phyloP scores from a whole-genome alignment of 192 early-diverging fungal species.

The Piromyces sp. region DNA sequence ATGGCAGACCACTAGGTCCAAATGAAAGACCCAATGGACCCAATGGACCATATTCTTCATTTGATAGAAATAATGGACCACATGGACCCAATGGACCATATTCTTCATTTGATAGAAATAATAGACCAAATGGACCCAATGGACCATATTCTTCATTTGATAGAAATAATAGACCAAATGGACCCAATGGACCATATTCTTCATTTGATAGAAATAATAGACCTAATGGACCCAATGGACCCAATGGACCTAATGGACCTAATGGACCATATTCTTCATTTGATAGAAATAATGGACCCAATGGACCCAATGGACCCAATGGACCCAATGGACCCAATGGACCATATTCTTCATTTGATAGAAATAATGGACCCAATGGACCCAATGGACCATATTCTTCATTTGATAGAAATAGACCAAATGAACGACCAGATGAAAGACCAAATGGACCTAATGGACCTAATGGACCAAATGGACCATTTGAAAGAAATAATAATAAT shows the following conservation, averaged over 20 bases:
- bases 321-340: no score
- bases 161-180: no score
- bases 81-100: background rate
- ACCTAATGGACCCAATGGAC: background rate
- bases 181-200: background rate
- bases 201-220: background rate
- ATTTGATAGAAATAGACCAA: background rate
- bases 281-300: background rate
- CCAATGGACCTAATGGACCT: no score
- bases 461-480: background rate
- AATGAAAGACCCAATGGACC: no score
- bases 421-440: background rate
- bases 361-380: no score
- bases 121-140: background rate
- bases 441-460: no score
- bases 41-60: background rate
- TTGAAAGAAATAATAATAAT: no score
- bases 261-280: background rate
- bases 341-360: no score
- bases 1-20: background rate
- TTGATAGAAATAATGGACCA: background rate
- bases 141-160: background rate
- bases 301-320: background rate
- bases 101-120: background rate
- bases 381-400: background rate